A percentile compares a stretch with the other conserved stretches of the same genome.
phyloP scores from a whole-genome alignment of 495 filamentous ascomycete species.

The Penicillium goetzii region DNA sequence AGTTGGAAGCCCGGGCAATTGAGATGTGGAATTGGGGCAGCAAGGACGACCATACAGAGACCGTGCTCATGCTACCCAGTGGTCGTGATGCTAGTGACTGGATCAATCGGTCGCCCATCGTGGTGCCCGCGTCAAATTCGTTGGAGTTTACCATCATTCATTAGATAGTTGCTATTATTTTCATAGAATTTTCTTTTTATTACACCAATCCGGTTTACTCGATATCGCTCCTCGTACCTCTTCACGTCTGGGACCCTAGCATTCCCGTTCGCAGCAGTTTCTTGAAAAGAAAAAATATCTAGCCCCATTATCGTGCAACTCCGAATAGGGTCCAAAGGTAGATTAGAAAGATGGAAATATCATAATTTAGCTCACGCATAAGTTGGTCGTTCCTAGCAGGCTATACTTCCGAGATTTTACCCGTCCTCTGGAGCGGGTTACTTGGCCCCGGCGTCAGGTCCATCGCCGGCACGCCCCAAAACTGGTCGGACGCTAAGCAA shows the following conservation, averaged over 20 bases:
- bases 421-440: too few species aligned
- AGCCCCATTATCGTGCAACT: too few species aligned
- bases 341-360: too few species aligned
- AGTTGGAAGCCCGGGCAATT: background rate
- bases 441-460: too few species aligned
- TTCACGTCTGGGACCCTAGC: background rate
- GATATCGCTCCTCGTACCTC: background rate
- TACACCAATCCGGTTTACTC: background rate
- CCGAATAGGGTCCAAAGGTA: too few species aligned
- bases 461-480: too few species aligned
- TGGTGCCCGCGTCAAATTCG: background rate
- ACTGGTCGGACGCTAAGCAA: too few species aligned
- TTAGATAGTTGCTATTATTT: background rate
- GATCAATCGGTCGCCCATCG: background rate
- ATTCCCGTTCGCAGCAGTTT: background rate
- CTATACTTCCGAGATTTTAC: too few species aligned
- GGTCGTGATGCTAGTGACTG: background rate
- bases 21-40: conserved; percentile 1
- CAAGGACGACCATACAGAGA: background rate
- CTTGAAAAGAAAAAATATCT: too few species aligned
- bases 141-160: background rate
- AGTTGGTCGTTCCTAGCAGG: too few species aligned
- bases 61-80: background rate
- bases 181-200: background rate
- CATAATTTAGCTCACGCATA: too few species aligned